Evolutionary conservation across 441 rosid genomes (phyloP).

Genomic region (Daphne laureola): DNA sequence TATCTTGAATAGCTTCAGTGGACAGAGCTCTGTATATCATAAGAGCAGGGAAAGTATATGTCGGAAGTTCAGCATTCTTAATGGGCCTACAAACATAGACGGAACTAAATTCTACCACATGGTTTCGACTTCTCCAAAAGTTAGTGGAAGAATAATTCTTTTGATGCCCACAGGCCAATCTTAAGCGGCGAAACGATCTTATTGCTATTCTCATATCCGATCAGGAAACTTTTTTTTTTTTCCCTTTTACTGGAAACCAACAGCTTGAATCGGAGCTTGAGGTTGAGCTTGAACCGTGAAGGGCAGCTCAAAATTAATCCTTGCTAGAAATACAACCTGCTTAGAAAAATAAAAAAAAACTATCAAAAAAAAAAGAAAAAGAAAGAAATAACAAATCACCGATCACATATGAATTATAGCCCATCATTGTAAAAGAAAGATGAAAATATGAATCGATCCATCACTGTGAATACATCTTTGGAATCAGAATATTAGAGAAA

Average conservation of each 20-base stretch:
- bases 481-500: constrained; percentile 9
- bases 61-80: constrained; percentile 14
- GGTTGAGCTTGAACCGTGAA: background rate
- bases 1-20: constrained; percentile 31
- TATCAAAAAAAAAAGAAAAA: background rate
- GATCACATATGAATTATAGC: too few relatives aligned
- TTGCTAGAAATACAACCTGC: constrained; percentile 8
- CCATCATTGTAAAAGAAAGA: background rate
- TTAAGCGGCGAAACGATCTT: constrained; percentile 33
- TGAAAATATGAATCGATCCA: background rate
- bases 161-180: constrained; percentile 32
- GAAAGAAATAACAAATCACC: background rate
- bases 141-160: constrained; percentile 19
- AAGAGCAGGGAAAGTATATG: constrained; percentile 18
- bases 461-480: background rate
- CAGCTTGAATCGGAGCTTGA: constrained; percentile 5
- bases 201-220: constrained; percentile 51
- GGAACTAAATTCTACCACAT: constrained; percentile 15
- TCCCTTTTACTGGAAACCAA: background rate
- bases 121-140: constrained; percentile 20
- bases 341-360: background rate
- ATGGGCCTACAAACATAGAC: constrained; percentile 12
- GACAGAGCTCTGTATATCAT: constrained; percentile 37
- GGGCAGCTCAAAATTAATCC: background rate
- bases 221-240: background rate